Conservation (phyloP, 495 filamentous ascomycete species). For the Elasticomyces elasticus region DNA sequence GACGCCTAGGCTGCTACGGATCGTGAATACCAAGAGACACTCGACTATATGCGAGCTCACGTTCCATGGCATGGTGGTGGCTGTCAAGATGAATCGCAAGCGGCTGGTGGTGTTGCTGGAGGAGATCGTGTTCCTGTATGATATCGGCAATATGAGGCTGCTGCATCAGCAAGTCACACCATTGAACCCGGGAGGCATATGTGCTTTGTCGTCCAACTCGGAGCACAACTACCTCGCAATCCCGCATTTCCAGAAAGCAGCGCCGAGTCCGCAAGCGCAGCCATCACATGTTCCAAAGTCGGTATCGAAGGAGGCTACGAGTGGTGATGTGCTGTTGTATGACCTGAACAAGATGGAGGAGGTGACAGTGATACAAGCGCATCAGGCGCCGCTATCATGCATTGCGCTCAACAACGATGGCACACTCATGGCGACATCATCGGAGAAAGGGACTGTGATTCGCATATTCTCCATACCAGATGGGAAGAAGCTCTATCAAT, state of each 20-base stretch:
- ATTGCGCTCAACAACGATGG: conserved; percentile 87
- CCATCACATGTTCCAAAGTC: conserved; percentile 78
- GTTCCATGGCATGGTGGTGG: conserved; percentile 86
- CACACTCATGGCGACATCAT: conserved; percentile 87
- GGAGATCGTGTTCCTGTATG: conserved; percentile 93
- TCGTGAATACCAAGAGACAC: conserved; percentile 94
- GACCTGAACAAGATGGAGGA: conserved; percentile 79
- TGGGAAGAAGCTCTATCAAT: conserved; percentile 87
- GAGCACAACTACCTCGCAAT: conserved; percentile 92
- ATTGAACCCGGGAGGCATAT: conserved; percentile 53
- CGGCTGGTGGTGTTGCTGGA: conserved; percentile 86
- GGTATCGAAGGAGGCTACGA: conserved; percentile 66
- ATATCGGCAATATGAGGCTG: conserved; percentile 95
- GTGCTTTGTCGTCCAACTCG: conserved; percentile 85
- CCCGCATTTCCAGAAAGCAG: conserved; percentile 72
- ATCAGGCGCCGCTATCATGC: conserved; percentile 81
- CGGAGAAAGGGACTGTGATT: conserved; percentile 95
- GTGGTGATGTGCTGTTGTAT: conserved; percentile 86
- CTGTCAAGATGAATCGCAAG: conserved; percentile 88
- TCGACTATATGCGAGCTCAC: conserved; percentile 98
- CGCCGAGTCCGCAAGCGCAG: conserved; percentile 49
- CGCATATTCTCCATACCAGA: conserved; percentile 84
- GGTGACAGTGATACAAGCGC: conserved; percentile 87
- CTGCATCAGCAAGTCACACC: conserved; percentile 14
- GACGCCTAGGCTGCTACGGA: conserved; percentile 80